Evolutionary conservation across 495 filamentous ascomycete species (phyloP), one percentile per base, ranked within the genome.

Genomic region (Penicillium malachiteum): DNA sequence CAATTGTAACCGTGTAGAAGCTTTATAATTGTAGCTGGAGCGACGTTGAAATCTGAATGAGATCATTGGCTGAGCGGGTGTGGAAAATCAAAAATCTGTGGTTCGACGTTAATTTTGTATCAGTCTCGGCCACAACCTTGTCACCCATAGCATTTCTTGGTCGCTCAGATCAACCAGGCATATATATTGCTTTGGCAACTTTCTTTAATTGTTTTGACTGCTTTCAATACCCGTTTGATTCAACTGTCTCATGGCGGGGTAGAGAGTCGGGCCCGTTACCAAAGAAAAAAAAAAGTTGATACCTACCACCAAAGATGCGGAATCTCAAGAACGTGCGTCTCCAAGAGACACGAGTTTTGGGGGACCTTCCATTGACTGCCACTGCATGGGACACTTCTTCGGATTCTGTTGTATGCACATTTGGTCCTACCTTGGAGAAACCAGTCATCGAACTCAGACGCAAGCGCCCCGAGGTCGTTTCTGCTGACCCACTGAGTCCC

Each of bases 271-370:
- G 49, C 14, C 18, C 16, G 31, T 43, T 57, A 64, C 45, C 50
- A 57, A 33, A 26, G 21, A 58, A 55, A 61, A 63, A n/a, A 63
- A 67, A 64, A 64, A 60, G 51, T 52, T 59, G 42, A 57, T 64
- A 54, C 59, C 64, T 49, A 40, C 56, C 54, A 44, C 50, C 53
- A 18, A 74, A 69, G 55, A 94, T 94, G 90, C 85, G 89, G 64
- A 94, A 94, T 70, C 75, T 92, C 50, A 86, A 81, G 71, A 90
- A 82, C 72, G 82, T 89, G 64, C 82, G 74, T 81, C 84, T 76
- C 73, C 79, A 74, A 50, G 77, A 73, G 81, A 79, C 81, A 70
- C 70, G 72, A 61, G 72, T 75, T 67, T 78, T 71, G 67, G 73
- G 75, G 45, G 77, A 79, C 32, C 72, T 82, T 37, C 77, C 78